Percentiles rank a stretch among this genome's conserved stretches.
Conservation (phyloP, 495 filamentous ascomycete species). For the Aspergillus leporis region DNA sequence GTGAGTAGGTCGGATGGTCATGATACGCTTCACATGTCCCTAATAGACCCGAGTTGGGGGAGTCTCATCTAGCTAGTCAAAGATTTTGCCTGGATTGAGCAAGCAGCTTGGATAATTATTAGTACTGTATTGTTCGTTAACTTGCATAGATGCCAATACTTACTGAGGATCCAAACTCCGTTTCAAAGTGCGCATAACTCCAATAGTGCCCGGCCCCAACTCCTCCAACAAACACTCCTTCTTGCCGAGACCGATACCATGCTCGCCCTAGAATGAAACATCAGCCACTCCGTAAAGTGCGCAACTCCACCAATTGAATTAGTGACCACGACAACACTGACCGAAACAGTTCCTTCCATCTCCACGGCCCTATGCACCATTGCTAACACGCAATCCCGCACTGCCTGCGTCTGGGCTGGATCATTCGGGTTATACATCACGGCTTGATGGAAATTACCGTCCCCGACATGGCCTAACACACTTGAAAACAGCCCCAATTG, state of each 20-base stretch:
- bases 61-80: no score
- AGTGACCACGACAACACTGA: neutral
- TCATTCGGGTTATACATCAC: slow-evolving; percentile 70
- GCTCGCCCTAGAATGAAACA: slow-evolving; percentile 57
- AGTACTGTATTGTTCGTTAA: neutral
- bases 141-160: neutral
- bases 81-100: slow-evolving; percentile 85
- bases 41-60: no score
- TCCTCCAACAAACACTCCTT: slow-evolving; percentile 72
- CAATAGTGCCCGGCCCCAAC: slow-evolving; percentile 71
- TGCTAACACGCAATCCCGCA: slow-evolving; percentile 73
- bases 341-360: slow-evolving; percentile 74
- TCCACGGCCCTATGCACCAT: slow-evolving; percentile 82
- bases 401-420: slow-evolving; percentile 55
- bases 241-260: slow-evolving; percentile 82
- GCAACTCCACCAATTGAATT: neutral
- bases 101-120: slow-evolving; percentile 51
- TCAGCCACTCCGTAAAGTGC: neutral
- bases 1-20: no score
- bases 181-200: slow-evolving; percentile 81
- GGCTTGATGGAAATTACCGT: slow-evolving; percentile 87
- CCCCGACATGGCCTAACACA: slow-evolving; percentile 78
- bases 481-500: slow-evolving; percentile 77
- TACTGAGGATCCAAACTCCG: slow-evolving; percentile 67
- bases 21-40: no score